Conservation (phyloP, 2,329 filamentous ascomycete species). For the Penicillium corylophilum region DNA sequence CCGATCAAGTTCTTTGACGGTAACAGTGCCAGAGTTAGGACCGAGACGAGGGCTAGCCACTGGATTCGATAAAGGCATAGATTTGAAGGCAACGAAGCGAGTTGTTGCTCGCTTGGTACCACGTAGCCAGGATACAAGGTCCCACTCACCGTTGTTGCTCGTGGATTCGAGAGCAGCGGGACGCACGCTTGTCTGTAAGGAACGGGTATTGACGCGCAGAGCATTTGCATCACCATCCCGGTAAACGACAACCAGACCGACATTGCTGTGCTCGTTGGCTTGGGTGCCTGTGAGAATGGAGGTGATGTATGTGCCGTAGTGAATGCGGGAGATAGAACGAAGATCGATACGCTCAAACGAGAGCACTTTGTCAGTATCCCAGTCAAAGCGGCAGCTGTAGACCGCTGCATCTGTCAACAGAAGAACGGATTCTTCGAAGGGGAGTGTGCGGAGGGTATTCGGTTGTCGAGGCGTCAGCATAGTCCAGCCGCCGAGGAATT, state of each 20-base stretch:
- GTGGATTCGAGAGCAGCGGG: constrained; percentile 31
- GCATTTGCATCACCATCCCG: constrained; percentile 69
- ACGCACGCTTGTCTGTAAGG: constrained; percentile 62
- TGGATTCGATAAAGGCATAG: constrained; percentile 38
- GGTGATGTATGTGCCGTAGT: constrained; percentile 84
- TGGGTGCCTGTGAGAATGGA: constrained; percentile 77
- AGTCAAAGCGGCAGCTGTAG: constrained; percentile 90
- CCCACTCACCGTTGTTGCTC: constrained; percentile 38
- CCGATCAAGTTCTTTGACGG: constrained; percentile 52
- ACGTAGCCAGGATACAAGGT: constrained; percentile 43
- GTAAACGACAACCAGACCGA: constrained; percentile 80
- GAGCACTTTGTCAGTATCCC: constrained; percentile 90
- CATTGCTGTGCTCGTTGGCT: constrained; percentile 73
- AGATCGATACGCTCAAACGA: constrained; percentile 86
- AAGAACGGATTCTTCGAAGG: constrained; percentile 85
- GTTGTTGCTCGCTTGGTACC: constrained; percentile 29
- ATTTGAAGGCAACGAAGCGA: constrained; percentile 45
- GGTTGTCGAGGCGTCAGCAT: constrained; percentile 72
- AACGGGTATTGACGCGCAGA: constrained; percentile 80
- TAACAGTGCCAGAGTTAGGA: constrained; percentile 12
- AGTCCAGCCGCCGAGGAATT: constrained; percentile 87
- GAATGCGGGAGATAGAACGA: constrained; percentile 68
- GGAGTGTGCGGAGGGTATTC: constrained; percentile 66
- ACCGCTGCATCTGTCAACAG: constrained; percentile 80
- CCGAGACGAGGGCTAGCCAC: constrained; percentile 21